Base-by-base conservation (phyloP, 2,329 filamentous ascomycete species). In the Fusarium aywerte region DNA sequence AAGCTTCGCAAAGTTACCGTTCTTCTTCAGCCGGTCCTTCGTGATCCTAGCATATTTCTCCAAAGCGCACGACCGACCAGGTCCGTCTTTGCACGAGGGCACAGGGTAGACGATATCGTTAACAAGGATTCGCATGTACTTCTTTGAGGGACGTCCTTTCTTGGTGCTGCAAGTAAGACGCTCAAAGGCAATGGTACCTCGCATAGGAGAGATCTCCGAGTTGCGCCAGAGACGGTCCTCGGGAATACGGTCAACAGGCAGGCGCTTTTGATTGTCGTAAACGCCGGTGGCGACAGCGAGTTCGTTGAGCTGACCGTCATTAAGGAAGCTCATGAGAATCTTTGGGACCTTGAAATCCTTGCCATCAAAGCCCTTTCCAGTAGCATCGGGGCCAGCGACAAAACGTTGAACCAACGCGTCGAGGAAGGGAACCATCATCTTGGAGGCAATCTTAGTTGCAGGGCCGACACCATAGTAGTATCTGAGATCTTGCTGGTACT, bases 391-490 rank as follows among this genome's bases (percentile, higher is more conserved):
- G 0, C 86, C 87, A 21, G 82, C 74, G 10, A 79, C 74, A n/a
- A 91, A 80, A 3, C 87, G 76, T 15, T 79, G 75, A 1, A 88
- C 77, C 7, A 90, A 75, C 3, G 81, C 78, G 20, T 85, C 81
- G 3, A 91, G 78, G 58, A 87, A 85, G 0, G 88, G 87, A 12
- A 87, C 81, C 87, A 90, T 87, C 79, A 88, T 84, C 57, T 83
- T 84, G 33, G 81, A 79, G 9, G 85, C 81, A 20, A 87, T 78
- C 32, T 82, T 77, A 3, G 82, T 81, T 2, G 85, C 88, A 0
- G 86, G 85, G 0, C 89, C 88, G 2, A 83, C 80, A 12, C 87
- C 87, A 70, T 91, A 90, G 77, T 87, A 90, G 76, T 92, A 92
- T 29, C 88, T 84, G 36, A 92, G 77, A 70, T 91, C 89, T 66